A percentile compares a stretch with the other conserved stretches of the same genome.
phyloP scores from a whole-genome alignment of 257 asterid species.

The Marsdenia floribunda region DNA sequence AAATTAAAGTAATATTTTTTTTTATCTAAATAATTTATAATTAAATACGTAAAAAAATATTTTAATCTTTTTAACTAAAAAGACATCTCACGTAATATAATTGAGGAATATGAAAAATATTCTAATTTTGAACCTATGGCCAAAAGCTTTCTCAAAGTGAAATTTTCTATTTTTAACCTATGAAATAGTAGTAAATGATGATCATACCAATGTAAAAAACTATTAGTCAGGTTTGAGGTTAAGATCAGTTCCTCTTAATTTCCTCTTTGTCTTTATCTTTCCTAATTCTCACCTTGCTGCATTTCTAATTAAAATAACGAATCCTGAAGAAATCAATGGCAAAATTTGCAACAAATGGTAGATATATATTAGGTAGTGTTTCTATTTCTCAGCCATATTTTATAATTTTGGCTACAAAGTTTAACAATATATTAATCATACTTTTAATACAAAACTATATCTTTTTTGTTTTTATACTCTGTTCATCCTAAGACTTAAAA shows the following conservation, averaged over 20 bases:
- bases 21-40: too few species aligned
- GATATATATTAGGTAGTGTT: background rate
- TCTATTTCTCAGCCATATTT: background rate
- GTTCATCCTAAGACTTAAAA: background rate
- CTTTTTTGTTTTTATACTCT: background rate
- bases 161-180: background rate
- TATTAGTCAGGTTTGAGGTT: background rate
- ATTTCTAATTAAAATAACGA: slow-evolving; percentile 1
- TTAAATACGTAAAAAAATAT: too few species aligned
- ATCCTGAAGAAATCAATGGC: background rate
- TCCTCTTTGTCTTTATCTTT: background rate
- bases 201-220: background rate
- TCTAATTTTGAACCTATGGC: too few species aligned
- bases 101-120: too few species aligned
- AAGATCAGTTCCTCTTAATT: background rate
- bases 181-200: background rate
- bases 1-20: too few species aligned
- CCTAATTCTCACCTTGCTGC: background rate
- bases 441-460: background rate
- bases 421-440: background rate
- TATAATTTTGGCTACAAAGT: background rate
- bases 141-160: too few species aligned
- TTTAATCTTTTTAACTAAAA: too few species aligned
- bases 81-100: too few species aligned
- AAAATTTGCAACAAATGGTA: background rate